Conservation (phyloP, 768 basidiomycete species). For the Tylopilus felleus region DNA sequence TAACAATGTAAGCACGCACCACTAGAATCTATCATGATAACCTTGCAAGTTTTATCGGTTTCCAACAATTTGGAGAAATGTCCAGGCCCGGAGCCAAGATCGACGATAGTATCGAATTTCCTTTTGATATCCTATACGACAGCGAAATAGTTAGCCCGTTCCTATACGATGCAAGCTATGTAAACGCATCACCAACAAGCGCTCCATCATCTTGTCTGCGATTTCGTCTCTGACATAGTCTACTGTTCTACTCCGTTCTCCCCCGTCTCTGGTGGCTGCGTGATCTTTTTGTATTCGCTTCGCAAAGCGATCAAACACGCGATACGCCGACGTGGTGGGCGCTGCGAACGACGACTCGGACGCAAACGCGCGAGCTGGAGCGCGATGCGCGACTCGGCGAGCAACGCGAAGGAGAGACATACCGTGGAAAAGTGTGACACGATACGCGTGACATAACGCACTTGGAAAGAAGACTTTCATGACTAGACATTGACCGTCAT, state of each 20-base stretch:
- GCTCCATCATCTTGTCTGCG: constrained; percentile 86
- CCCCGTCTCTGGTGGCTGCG: constrained; percentile 56
- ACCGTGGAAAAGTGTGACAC: constrained; percentile 19
- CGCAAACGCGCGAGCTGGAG: constrained; percentile 42
- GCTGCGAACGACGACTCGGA: constrained; percentile 43
- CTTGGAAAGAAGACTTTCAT: neutral
- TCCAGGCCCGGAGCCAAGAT: constrained; percentile 88
- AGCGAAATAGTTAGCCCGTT: neutral
- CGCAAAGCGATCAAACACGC: constrained; percentile 80
- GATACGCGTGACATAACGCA: constrained; percentile 13
- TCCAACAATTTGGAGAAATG: constrained; percentile 87
- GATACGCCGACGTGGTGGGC: constrained; percentile 51
- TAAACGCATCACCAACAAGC: constrained; percentile 63
- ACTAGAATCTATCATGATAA: constrained; percentile 84
- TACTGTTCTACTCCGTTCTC: constrained; percentile 65
- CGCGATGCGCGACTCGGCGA: neutral
- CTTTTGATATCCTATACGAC: constrained; percentile 80
- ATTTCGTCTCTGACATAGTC: constrained; percentile 93
- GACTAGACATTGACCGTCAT: constrained; percentile 12
- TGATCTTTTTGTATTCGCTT: constrained; percentile 79
- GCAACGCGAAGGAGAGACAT: constrained; percentile 12
- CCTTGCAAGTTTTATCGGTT: constrained; percentile 59
- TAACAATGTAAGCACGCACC: constrained; percentile 43
- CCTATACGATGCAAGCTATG: neutral
- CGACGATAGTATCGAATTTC: constrained; percentile 74